Percentiles rank a stretch among this genome's conserved stretches.
phyloP scores from a whole-genome alignment of 306 rosid species.

The Fragaria nilgerrensis region DNA sequence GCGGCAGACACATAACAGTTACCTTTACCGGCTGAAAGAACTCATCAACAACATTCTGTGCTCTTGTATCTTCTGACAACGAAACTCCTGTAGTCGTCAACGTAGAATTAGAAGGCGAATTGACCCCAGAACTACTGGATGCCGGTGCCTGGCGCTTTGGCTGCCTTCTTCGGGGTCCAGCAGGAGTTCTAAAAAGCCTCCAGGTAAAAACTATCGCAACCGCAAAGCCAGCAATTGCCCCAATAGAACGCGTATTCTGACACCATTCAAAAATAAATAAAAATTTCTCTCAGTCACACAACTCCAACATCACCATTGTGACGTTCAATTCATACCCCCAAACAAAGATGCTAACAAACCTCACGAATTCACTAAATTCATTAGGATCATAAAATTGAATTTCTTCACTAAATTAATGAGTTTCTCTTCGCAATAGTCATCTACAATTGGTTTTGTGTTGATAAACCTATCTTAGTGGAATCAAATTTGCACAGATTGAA shows the following conservation, averaged over 20 bases:
- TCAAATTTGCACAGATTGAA: background rate
- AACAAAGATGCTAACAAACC: background rate
- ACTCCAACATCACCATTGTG: background rate
- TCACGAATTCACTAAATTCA: background rate
- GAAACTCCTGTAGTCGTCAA: constrained; percentile 42
- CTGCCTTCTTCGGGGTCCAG: constrained; percentile 60
- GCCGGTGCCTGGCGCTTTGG: constrained; percentile 69
- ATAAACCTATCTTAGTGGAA: background rate
- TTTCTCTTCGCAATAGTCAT: background rate
- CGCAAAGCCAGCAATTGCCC: constrained; percentile 90
- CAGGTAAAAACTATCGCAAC: constrained; percentile 83
- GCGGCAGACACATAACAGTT: constrained; percentile 18
- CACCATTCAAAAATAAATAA: constrained; percentile 22
- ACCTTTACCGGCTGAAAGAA: constrained; percentile 75
- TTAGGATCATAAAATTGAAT: background rate
- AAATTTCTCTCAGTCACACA: background rate
- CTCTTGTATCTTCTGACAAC: constrained; percentile 58
- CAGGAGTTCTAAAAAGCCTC: constrained; percentile 80
- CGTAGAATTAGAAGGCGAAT: constrained; percentile 42
- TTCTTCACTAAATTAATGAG: no score
- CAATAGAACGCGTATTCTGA: constrained; percentile 75
- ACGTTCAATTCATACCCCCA: background rate
- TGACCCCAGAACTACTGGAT: constrained; percentile 54
- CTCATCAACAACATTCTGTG: constrained; percentile 69
- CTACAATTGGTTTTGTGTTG: background rate